These are phyloP conservation scores for Phytophthora brassicae DNA, from an alignment of 352 stramenopile species.

Conservation along the genomic window DNA sequence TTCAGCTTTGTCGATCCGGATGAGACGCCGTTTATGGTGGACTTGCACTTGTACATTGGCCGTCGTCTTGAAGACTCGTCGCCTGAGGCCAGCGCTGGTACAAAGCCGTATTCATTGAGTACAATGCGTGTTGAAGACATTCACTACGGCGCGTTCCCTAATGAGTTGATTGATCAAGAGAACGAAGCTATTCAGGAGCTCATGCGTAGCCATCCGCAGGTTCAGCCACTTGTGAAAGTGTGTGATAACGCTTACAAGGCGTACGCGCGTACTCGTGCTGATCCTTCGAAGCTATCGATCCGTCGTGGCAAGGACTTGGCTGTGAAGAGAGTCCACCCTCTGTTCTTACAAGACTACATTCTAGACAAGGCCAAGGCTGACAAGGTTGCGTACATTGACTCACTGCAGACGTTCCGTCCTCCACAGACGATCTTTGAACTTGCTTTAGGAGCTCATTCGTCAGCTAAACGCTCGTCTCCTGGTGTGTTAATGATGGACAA, in stretches of 20 bases:
- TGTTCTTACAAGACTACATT: slow-evolving; percentile 89
- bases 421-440: slow-evolving; percentile 97
- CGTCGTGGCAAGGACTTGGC: slow-evolving; percentile 93
- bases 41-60: slow-evolving; percentile 96
- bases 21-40: slow-evolving; percentile 98
- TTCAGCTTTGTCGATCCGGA: slow-evolving; percentile 98
- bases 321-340: slow-evolving; percentile 91
- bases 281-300: slow-evolving; percentile 95
- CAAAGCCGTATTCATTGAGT: slow-evolving; percentile 86
- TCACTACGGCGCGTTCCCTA: slow-evolving; percentile 98
- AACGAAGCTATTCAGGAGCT: slow-evolving; percentile 94
- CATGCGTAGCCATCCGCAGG: slow-evolving; percentile 74
- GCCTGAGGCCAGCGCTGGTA: slow-evolving; percentile 38
- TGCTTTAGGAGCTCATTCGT: slow-evolving; percentile 80
- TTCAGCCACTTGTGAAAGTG: slow-evolving; percentile 85
- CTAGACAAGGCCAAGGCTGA: slow-evolving; percentile 74
- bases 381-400: slow-evolving; percentile 91
- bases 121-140: slow-evolving; percentile 96
- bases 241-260: slow-evolving; percentile 98
- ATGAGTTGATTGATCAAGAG: slow-evolving; percentile 95
- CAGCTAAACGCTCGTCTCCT: slow-evolving; percentile 75
- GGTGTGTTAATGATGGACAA: slow-evolving; percentile 85
- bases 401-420: slow-evolving; percentile 92
- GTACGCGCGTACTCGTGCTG: slow-evolving; percentile 94
- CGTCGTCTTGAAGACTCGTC: slow-evolving; percentile 78